These are phyloP conservation scores for Arachis monticola DNA, from an alignment of 331 rosid species.

Conservation along the genomic window DNA sequence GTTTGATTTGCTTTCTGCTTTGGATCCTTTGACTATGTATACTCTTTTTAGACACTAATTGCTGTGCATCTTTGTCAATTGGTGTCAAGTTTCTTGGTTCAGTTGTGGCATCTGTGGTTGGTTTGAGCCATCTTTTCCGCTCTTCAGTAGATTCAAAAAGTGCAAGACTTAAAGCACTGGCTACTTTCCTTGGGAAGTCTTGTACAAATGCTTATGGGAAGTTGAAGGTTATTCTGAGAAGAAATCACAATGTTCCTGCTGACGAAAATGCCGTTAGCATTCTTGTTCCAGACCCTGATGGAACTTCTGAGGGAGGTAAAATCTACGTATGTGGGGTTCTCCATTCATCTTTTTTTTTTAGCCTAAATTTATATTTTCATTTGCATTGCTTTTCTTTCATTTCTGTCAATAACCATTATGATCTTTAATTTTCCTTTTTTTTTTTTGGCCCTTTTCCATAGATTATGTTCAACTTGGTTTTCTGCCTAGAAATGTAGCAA, in stretches of 20 bases:
- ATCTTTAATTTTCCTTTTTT: background rate
- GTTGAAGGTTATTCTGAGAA: constrained; percentile 57
- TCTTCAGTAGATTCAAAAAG: constrained; percentile 63
- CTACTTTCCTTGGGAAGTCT: constrained; percentile 60
- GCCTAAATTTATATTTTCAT: background rate
- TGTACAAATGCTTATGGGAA: constrained; percentile 47
- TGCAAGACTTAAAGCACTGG: constrained; percentile 61
- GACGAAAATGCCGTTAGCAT: constrained; percentile 80
- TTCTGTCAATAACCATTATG: constrained; percentile 32
- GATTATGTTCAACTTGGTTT: constrained; percentile 79
- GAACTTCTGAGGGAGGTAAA: constrained; percentile 62
- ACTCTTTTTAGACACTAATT: constrained; percentile 45
- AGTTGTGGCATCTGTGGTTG: constrained; percentile 76
- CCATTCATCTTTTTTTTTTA: constrained; percentile 32
- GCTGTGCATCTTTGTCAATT: constrained; percentile 38
- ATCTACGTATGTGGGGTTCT: constrained; percentile 20
- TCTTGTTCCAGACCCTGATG: constrained; percentile 58
- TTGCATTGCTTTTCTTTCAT: background rate
- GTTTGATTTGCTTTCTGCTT: constrained; percentile 29
- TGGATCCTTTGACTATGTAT: constrained; percentile 33
- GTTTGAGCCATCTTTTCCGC: constrained; percentile 74
- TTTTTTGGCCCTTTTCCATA: constrained; percentile 36
- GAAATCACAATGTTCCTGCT: constrained; percentile 64
- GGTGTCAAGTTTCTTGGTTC: constrained; percentile 61
- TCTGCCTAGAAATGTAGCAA: constrained; percentile 70